phyloP scores from a whole-genome alignment of 2,329 filamentous ascomycete species.

The Teratosphaeria destructans region DNA sequence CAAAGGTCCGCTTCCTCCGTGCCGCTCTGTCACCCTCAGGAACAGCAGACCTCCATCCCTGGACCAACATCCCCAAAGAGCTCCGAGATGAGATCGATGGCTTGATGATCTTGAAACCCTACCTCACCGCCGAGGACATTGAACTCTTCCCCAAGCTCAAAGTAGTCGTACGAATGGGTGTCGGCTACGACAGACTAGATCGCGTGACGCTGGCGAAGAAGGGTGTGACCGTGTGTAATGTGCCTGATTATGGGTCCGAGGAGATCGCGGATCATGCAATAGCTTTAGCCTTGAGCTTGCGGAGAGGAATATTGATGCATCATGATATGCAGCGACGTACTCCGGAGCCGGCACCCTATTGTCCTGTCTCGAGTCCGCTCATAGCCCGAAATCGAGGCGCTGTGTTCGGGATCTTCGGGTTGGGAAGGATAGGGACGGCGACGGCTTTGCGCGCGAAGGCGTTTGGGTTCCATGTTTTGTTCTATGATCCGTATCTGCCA shows the following conservation, averaged over 20 bases:
- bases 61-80: slow-evolving; percentile 20
- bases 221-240: slow-evolving; percentile 21
- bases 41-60: slow-evolving; percentile 14
- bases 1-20: slow-evolving; percentile 18
- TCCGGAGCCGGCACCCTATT: slow-evolving; percentile 22
- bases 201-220: slow-evolving; percentile 16
- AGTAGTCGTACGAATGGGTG: slow-evolving; percentile 25
- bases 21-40: slow-evolving; percentile 15
- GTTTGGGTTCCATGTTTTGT: slow-evolving; percentile 22
- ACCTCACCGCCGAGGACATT: slow-evolving; percentile 17
- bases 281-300: slow-evolving; percentile 18
- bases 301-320: slow-evolving; percentile 21
- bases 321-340: slow-evolving; percentile 20
- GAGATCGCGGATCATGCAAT: slow-evolving; percentile 25
- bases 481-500: slow-evolving; percentile 24
- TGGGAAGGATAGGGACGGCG: slow-evolving; percentile 23
- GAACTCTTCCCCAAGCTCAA: slow-evolving; percentile 22
- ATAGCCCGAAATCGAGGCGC: slow-evolving; percentile 16
- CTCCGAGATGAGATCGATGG: slow-evolving; percentile 18
- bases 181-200: slow-evolving; percentile 24
- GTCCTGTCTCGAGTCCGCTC: slow-evolving; percentile 18
- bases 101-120: slow-evolving; percentile 21
- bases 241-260: slow-evolving; percentile 23
- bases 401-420: slow-evolving; percentile 21
- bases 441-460: slow-evolving; percentile 22